Evolutionary conservation across 805 yeast genomes (phyloP), one percentile per base, ranked within the genome.

Genomic region (Candida methanosorbosa): DNA sequence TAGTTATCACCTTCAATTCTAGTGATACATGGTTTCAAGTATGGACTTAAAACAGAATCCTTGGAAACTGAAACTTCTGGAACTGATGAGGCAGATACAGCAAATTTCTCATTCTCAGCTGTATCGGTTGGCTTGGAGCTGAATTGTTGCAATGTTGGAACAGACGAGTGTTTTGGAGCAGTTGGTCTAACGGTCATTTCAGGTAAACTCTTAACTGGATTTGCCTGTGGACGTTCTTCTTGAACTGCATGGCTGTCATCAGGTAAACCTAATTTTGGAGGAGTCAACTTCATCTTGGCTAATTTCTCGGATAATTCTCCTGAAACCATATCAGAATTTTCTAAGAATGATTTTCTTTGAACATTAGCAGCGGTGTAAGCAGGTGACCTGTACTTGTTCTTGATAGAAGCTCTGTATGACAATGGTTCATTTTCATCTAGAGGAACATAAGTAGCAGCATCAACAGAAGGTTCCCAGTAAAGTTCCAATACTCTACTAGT

Each of bases 401-500:
- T 81, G 48, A 82, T 81, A 1, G 92, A 80, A 28, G 73, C 72
- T 49, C 94, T 66, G 59, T 83, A 83, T 8, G 87, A 78, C 45
- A 80, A 68, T 20, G 83, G 78, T 38, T 81, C 75, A 51, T 75
- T 73, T 56, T 87, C 96, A 60, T 88, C 95, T n/a, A 75, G 82
- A 9, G 97, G 97, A 27, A 86, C 71, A 53, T 70, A 92, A 1
- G 94, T 82, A 0, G 96, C 96, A 17, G 95, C 73, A 56, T 90
- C 97, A 35, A 82, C 74, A n/a, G 88, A 90, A 34, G 75, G 76
- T 56, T 86, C 94, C 98, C 98, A 90, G 52, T 73, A 86, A 32
- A 90, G 64, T 54, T 90, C 96, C 49, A 90, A 66, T 9, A 76
- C 60, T 30, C 85, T 70, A 27, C 70, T 63, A 14, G 53, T 49